Evolutionary conservation across 2,329 filamentous ascomycete genomes (phyloP).

Genomic region (Lecanicillium sp.): DNA sequence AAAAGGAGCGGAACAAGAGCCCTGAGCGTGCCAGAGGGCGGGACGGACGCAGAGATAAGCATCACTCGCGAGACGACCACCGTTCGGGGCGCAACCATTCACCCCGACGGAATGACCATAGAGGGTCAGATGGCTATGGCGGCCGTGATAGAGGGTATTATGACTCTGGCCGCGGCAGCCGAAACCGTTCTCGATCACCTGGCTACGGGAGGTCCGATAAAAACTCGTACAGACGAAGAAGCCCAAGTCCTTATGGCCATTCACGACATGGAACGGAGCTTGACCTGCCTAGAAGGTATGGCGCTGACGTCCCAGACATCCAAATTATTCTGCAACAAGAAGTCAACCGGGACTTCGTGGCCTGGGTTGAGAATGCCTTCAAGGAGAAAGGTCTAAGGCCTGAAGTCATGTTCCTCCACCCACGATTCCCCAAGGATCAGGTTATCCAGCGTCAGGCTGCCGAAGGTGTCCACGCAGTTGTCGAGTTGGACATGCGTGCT

Average conservation of each 20-base stretch:
- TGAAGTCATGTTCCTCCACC: constrained; percentile 71
- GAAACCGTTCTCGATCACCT: constrained; percentile 64
- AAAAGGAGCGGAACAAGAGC: constrained; percentile 51
- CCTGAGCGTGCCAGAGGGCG: constrained; percentile 46
- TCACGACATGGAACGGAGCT: constrained; percentile 47
- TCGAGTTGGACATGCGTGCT: constrained; percentile 62
- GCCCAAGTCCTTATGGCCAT: constrained; percentile 54
- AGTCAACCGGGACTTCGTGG: constrained; percentile 69
- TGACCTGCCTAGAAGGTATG: constrained; percentile 64
- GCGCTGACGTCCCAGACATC: constrained; percentile 75
- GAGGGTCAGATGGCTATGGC: constrained; percentile 55
- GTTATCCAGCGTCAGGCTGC: constrained; percentile 80
- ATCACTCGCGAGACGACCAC: constrained; percentile 52
- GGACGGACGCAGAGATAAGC: constrained; percentile 32
- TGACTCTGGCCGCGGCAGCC: constrained; percentile 29
- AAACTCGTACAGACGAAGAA: constrained; percentile 57
- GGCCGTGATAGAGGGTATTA: constrained; percentile 36
- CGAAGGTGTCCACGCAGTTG: constrained; percentile 81
- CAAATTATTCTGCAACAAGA: constrained; percentile 78
- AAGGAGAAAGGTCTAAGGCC: constrained; percentile 61
- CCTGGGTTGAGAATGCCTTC: constrained; percentile 74
- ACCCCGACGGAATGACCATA: constrained; percentile 46
- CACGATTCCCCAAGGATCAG: constrained; percentile 65
- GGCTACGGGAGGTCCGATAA: constrained; percentile 32
- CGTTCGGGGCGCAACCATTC: constrained; percentile 53